phyloP scores from a whole-genome alignment of 257 asterid species.

The Linaria vulgaris region DNA sequence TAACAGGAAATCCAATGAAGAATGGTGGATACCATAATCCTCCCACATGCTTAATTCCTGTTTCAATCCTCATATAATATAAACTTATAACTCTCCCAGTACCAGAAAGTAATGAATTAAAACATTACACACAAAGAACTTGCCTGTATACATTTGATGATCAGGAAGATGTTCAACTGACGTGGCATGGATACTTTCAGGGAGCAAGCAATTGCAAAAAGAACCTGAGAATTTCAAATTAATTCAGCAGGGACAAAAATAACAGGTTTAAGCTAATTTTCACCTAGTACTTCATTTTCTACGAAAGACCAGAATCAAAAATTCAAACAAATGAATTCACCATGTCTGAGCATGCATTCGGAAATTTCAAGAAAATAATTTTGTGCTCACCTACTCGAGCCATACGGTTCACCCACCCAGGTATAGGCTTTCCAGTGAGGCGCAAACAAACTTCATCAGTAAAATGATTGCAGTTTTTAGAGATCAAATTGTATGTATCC shows the following conservation, averaged over 20 bases:
- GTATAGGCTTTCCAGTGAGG: constrained; percentile 78
- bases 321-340: too few relatives aligned
- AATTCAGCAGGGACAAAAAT: background rate
- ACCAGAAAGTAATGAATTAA: too few relatives aligned
- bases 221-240: constrained; percentile 56
- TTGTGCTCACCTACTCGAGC: constrained; percentile 72
- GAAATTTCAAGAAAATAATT: background rate
- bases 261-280: background rate
- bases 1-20: too few relatives aligned
- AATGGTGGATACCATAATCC: too few relatives aligned
- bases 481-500: constrained; percentile 80
- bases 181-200: constrained; percentile 74
- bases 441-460: constrained; percentile 73
- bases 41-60: too few relatives aligned
- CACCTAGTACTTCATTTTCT: too few relatives aligned
- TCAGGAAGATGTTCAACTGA: constrained; percentile 60
- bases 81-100: too few relatives aligned
- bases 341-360: too few relatives aligned
- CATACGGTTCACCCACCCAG: constrained; percentile 93
- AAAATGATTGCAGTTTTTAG: constrained; percentile 93
- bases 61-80: too few relatives aligned
- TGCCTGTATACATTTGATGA: constrained; percentile 60
- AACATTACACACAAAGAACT: constrained; percentile 15
- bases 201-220: constrained; percentile 81
- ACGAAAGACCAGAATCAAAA: too few relatives aligned